A percentile compares a stretch with the other conserved stretches of the same genome.
These are phyloP conservation scores for Elaeagnus macrophylla DNA, from an alignment of 306 rosid genomes.

Conservation along the genomic window DNA sequence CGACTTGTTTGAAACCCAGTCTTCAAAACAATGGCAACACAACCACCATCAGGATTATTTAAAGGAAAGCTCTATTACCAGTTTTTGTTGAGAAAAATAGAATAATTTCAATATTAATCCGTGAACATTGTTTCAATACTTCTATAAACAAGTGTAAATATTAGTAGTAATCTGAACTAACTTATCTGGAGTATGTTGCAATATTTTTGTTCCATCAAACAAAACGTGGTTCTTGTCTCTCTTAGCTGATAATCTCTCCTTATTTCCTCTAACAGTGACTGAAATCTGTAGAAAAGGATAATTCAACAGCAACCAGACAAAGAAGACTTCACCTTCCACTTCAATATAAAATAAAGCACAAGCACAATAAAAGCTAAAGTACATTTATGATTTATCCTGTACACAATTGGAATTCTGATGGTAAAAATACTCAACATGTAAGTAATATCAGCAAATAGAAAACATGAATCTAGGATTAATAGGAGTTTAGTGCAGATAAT, in stretches of 20 bases:
- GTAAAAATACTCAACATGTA: too few relatives aligned
- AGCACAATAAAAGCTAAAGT: background rate
- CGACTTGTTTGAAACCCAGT: slow-evolving; percentile 99
- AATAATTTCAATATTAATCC: slow-evolving; percentile 16
- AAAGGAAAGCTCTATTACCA: slow-evolving; percentile 70
- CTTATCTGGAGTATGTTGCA: slow-evolving; percentile 97
- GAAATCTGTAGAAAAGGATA: slow-evolving; percentile 25
- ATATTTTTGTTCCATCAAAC: slow-evolving; percentile 92
- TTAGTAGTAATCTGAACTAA: slow-evolving; percentile 24
- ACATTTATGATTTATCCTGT: background rate
- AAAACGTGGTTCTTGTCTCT: slow-evolving; percentile 82
- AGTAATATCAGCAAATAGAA: too few relatives aligned
- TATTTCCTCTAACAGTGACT: slow-evolving; percentile 49
- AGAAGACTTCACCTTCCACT: slow-evolving; percentile 6
- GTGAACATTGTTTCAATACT: slow-evolving; percentile 13
- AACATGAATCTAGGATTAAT: too few relatives aligned
- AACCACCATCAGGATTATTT: slow-evolving; percentile 93
- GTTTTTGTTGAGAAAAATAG: slow-evolving; percentile 15
- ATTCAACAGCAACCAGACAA: slow-evolving; percentile 5
- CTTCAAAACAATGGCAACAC: slow-evolving; percentile 87
- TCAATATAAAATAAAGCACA: background rate
- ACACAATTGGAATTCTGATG: background rate
- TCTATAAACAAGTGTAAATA: background rate
- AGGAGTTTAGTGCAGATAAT: too few relatives aligned
- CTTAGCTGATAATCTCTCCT: slow-evolving; percentile 73